These are phyloP conservation scores for Mycena albidolilacea DNA, from an alignment of 768 basidiomycete genomes.

Conservation along the genomic window DNA sequence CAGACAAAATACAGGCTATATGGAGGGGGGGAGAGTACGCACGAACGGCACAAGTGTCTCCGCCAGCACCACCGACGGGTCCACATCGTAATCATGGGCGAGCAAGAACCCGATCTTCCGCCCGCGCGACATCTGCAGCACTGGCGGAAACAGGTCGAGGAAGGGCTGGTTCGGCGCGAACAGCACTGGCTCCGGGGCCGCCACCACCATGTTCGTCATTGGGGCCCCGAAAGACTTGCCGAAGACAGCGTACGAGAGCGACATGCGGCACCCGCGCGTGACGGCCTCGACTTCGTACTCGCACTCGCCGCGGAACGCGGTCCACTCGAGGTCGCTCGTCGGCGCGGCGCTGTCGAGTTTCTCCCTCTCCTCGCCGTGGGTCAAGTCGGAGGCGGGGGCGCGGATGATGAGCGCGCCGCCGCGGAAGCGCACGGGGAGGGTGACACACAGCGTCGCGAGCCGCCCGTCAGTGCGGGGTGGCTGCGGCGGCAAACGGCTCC, in stretches of 20 bases:
- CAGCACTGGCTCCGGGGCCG: constrained; percentile 51
- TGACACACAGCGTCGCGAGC: constrained; percentile 80
- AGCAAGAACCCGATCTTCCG: constrained; percentile 82
- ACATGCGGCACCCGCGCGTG: constrained; percentile 77
- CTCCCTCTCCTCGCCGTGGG: constrained; percentile 64
- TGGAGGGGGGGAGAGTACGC: constrained; percentile 29
- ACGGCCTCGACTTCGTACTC: constrained; percentile 82
- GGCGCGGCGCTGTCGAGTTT: constrained; percentile 74
- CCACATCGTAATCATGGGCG: constrained; percentile 76
- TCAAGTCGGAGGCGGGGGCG: constrained; percentile 50
- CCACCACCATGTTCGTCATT: constrained; percentile 47
- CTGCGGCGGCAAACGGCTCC: constrained; percentile 72
- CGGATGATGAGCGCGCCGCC: constrained; percentile 78
- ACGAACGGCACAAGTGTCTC: constrained; percentile 81
- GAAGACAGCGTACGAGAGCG: constrained; percentile 80
- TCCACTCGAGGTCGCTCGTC: constrained; percentile 83
- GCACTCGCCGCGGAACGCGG: constrained; percentile 81
- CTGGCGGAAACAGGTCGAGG: constrained; percentile 78
- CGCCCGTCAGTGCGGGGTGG: constrained; percentile 74
- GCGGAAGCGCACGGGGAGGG: constrained; percentile 80
- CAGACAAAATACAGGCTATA: background rate
- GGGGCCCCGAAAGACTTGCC: constrained; percentile 75
- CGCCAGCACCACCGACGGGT: constrained; percentile 78
- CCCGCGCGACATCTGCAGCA: constrained; percentile 81
- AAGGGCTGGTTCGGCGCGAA: constrained; percentile 82